A percentile compares a stretch with the other conserved stretches of the same genome.
Evolutionary conservation across 2,329 filamentous ascomycete species (phyloP).

Genomic region (Calonectria henricotiae): DNA sequence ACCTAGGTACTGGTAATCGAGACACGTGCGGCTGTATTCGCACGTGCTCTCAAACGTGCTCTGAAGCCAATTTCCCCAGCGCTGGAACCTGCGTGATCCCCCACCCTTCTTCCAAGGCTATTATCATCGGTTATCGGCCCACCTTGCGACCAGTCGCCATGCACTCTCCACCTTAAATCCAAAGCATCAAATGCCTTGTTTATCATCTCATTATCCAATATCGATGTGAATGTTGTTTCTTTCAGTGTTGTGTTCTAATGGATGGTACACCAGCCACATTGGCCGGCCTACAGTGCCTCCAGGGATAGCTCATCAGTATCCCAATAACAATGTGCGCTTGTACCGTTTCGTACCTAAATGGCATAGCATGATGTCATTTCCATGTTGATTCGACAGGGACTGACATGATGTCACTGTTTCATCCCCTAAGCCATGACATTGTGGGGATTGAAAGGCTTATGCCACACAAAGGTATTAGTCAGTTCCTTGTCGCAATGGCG

Average conservation of each 20-base stretch:
- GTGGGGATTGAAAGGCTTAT: conserved; percentile 20
- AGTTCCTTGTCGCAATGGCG: not conserved
- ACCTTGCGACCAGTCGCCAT: not conserved
- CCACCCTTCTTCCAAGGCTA: not conserved
- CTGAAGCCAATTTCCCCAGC: not conserved
- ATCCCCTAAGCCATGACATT: conserved; percentile 9
- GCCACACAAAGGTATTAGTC: conserved; percentile 13
- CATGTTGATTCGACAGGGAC: not conserved
- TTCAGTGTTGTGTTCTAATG: not conserved
- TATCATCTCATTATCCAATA: not conserved
- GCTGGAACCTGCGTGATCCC: not conserved
- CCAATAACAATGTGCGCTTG: not conserved
- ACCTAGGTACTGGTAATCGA: not conserved
- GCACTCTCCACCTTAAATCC: not conserved
- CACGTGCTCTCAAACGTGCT: not conserved
- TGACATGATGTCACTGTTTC: conserved; percentile 5
- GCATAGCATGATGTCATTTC: not conserved
- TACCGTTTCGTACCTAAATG: not conserved
- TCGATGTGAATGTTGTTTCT: too few relatives aligned
- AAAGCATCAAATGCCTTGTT: not conserved
- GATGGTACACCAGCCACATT: not conserved
- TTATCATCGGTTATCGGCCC: not conserved
- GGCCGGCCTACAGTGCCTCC: not conserved
- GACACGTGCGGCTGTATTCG: not conserved
- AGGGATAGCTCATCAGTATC: conserved; percentile 1